A percentile compares a stretch with the other conserved stretches of the same genome.
These are phyloP conservation scores for Panaeolus cyanescens DNA, from an alignment of 768 basidiomycete genomes.

Conservation along the genomic window DNA sequence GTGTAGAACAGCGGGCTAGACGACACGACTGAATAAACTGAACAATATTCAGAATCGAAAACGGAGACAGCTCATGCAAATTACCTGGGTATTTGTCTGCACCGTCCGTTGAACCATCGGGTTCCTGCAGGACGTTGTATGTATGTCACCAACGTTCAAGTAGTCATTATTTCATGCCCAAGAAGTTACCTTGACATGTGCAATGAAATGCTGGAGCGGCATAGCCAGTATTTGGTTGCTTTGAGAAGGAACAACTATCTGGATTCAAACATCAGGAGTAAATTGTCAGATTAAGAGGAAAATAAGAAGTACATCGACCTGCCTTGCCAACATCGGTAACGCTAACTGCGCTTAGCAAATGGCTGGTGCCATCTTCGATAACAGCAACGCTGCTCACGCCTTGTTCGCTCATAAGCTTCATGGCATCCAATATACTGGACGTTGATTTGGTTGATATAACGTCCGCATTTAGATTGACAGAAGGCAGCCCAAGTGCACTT, in stretches of 20 bases:
- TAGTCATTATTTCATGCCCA: neutral
- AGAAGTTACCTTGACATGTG: constrained; percentile 64
- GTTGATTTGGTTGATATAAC: constrained; percentile 65
- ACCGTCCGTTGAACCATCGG: constrained; percentile 79
- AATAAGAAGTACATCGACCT: constrained; percentile 4
- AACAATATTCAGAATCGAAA: neutral
- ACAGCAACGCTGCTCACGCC: constrained; percentile 86
- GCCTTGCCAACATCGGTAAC: constrained; percentile 85
- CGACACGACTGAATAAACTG: constrained; percentile 77
- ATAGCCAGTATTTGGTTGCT: constrained; percentile 76
- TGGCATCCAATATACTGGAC: constrained; percentile 73
- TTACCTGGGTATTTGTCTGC: constrained; percentile 78
- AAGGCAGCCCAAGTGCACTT: constrained; percentile 58
- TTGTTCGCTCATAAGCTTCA: constrained; percentile 84
- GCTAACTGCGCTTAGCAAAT: constrained; percentile 73
- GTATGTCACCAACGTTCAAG: constrained; percentile 1
- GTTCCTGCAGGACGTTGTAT: constrained; percentile 45
- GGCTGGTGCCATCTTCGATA: constrained; percentile 63
- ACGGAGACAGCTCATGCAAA: neutral
- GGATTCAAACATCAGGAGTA: neutral
- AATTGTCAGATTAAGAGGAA: neutral
- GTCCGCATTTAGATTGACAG: constrained; percentile 59
- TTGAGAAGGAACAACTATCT: constrained; percentile 81
- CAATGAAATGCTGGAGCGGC: constrained; percentile 69
- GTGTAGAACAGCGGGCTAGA: constrained; percentile 67